Conservation (phyloP, 345 rosid genomes). For the Toxicodendron radicans region DNA sequence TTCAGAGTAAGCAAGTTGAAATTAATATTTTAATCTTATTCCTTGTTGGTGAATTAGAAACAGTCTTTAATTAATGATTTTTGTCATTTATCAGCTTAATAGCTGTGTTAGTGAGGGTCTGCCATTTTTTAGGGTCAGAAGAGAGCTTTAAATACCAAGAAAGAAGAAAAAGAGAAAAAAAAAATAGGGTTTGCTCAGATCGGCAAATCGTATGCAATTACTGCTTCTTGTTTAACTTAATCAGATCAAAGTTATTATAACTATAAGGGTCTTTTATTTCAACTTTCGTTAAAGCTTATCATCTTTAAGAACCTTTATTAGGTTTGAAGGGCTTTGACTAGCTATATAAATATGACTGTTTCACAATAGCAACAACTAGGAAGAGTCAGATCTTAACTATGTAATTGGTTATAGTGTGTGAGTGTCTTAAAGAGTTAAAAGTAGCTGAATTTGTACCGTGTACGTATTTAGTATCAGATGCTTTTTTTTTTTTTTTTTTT, state of each 20-base stretch:
- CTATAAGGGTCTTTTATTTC: background rate
- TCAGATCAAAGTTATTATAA: constrained; percentile 21
- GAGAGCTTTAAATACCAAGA: constrained; percentile 29
- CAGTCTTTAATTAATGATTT: constrained; percentile 32
- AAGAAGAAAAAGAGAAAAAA: background rate
- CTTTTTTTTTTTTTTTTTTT: constrained; percentile 22
- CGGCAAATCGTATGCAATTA: constrained; percentile 25
- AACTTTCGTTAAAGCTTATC: constrained; percentile 29
- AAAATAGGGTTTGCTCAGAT: constrained; percentile 27
- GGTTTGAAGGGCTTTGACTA: constrained; percentile 6
- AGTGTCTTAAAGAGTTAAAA: constrained; percentile 6
- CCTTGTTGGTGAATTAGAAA: constrained; percentile 44
- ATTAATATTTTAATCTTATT: constrained; percentile 9
- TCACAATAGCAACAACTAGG: constrained; percentile 1
- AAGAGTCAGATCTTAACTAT: constrained; percentile 21
- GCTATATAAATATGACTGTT: background rate
- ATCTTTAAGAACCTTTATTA: constrained; percentile 25
- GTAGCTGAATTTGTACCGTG: constrained; percentile 2
- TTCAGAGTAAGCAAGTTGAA: constrained; percentile 34
- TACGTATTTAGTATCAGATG: constrained; percentile 30
- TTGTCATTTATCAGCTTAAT: constrained; percentile 11
- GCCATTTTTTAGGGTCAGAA: constrained; percentile 40
- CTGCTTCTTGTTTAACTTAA: constrained; percentile 30
- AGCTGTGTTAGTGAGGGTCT: constrained; percentile 27
- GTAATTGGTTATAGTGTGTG: background rate